A percentile compares a stretch with the other conserved stretches of the same genome.
These are phyloP conservation scores for Periconia digitata DNA, from an alignment of 2,329 filamentous ascomycete species.

Conservation along the genomic window DNA sequence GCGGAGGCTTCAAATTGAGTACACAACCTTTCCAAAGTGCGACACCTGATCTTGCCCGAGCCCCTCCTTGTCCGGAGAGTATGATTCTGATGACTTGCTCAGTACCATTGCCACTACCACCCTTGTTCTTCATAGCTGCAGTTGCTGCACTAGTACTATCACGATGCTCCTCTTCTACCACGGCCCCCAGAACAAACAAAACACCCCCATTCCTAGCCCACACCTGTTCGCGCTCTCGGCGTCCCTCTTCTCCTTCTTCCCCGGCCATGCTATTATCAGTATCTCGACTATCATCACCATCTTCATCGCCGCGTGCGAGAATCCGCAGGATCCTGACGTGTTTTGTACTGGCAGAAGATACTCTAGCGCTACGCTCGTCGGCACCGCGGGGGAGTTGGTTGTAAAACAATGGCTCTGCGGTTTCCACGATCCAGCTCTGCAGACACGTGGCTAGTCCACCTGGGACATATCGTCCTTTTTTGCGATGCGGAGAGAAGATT, in stretches of 20 bases:
- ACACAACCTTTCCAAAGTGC: constrained; percentile 26
- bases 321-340: background rate
- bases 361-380: background rate
- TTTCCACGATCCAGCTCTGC: constrained; percentile 54
- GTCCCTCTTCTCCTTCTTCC: background rate
- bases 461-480: constrained; percentile 52
- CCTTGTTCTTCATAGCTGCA: background rate
- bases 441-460: constrained; percentile 54
- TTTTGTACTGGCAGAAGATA: too few relatives aligned
- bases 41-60: constrained; percentile 12
- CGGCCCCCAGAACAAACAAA: constrained; percentile 23
- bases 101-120: background rate
- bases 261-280: background rate
- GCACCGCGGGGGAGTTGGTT: background rate
- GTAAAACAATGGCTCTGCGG: constrained; percentile 19
- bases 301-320: background rate
- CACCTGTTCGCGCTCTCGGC: too few relatives aligned
- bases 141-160: background rate
- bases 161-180: constrained; percentile 10
- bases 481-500: constrained; percentile 56
- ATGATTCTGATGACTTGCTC: constrained; percentile 19
- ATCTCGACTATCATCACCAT: constrained; percentile 11
- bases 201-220: constrained; percentile 14
- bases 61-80: constrained; percentile 31
- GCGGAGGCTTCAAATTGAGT: constrained; percentile 43